These are phyloP conservation scores for Peniophora sp. DNA, from an alignment of 1,284 basidiomycete genomes.

Conservation along the genomic window DNA sequence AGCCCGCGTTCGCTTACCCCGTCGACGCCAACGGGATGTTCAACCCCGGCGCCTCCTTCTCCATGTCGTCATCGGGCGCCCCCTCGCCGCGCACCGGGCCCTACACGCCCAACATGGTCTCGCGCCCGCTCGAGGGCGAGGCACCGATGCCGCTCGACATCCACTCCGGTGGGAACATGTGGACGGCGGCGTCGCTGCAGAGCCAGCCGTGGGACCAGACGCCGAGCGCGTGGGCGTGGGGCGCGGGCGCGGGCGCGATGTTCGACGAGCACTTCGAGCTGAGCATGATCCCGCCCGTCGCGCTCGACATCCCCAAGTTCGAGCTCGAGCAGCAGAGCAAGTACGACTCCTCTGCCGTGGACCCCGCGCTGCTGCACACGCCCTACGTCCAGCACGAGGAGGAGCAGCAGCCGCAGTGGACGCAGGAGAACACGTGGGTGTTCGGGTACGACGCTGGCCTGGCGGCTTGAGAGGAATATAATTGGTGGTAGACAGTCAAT, in stretches of 20 bases:
- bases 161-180: slow-evolving; percentile 6
- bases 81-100: slow-evolving; percentile 14
- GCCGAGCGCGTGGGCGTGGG: slow-evolving; percentile 27
- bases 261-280: slow-evolving; percentile 41
- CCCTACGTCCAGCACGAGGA: not conserved
- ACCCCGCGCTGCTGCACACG: slow-evolving; percentile 1
- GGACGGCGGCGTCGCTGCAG: slow-evolving; percentile 17
- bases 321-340: slow-evolving; percentile 6
- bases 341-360: slow-evolving; percentile 7
- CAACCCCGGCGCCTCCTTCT: slow-evolving; percentile 23
- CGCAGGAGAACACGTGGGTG: not conserved
- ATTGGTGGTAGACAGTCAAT: not conserved
- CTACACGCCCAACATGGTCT: slow-evolving; percentile 11
- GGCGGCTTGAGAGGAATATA: too few relatives aligned
- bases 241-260: slow-evolving; percentile 23
- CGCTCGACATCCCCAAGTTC: slow-evolving; percentile 29
- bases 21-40: slow-evolving; percentile 17
- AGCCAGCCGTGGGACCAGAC: slow-evolving; percentile 21
- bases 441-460: not conserved
- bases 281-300: slow-evolving; percentile 35
- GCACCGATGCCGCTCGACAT: slow-evolving; percentile 4
- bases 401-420: not conserved
- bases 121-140: slow-evolving; percentile 11
- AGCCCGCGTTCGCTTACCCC: slow-evolving; percentile 29
- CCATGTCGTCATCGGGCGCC: slow-evolving; percentile 32